A percentile compares a stretch with the other conserved stretches of the same genome.
These are phyloP conservation scores for Picea abies DNA, from an alignment of 83 land plant genomes.

Conservation along the genomic window DNA sequence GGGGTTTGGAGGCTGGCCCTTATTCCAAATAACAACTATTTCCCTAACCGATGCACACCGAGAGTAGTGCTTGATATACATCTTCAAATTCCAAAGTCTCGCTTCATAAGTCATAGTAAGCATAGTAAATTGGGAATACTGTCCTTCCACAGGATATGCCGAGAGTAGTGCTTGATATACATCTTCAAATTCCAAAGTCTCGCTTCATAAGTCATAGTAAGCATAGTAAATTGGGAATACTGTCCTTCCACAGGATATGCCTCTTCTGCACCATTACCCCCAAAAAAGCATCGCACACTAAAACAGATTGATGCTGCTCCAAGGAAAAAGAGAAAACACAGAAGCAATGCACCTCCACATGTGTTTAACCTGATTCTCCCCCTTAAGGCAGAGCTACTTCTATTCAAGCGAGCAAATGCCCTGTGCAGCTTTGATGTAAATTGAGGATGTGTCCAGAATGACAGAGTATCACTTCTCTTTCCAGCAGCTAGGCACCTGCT, in stretches of 20 bases:
- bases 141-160: constrained; percentile 70
- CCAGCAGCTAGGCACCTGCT: constrained; percentile 46
- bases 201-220: constrained; percentile 95
- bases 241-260: constrained; percentile 73
- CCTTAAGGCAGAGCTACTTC: constrained; percentile 31
- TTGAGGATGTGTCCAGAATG: constrained; percentile 48
- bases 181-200: constrained; percentile 88
- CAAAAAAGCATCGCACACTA: constrained; percentile 62
- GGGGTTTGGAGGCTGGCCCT: constrained; percentile 70
- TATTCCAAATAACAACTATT: constrained; percentile 95
- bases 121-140: constrained; percentile 89
- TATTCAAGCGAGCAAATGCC: constrained; percentile 53
- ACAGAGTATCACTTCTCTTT: constrained; percentile 52
- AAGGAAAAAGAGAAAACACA: constrained; percentile 31
- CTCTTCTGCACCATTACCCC: constrained; percentile 89
- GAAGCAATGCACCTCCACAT: constrained; percentile 41
- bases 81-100: constrained; percentile 84
- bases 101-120: constrained; percentile 95
- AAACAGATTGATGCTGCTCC: constrained; percentile 54
- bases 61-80: constrained; percentile 89
- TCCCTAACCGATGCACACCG: constrained; percentile 89
- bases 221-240: constrained; percentile 87
- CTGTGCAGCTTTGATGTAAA: constrained; percentile 48
- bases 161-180: constrained; percentile 87
- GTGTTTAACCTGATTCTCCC: constrained; percentile 60